phyloP scores from a whole-genome alignment of 805 yeast genomes.

The Lachancea kluyveri region DNA sequence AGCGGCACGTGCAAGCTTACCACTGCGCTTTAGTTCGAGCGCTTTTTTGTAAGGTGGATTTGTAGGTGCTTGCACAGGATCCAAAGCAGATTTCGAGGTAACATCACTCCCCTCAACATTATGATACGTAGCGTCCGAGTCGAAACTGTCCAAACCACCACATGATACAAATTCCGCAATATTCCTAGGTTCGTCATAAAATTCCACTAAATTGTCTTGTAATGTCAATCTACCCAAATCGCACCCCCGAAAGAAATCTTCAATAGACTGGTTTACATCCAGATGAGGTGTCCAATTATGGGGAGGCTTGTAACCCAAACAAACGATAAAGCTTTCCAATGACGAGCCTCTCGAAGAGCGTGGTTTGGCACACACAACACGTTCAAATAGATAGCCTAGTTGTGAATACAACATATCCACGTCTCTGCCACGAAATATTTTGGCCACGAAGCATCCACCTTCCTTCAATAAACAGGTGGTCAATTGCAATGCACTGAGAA shows the following conservation, averaged over 20 bases:
- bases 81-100: slow-evolving; percentile 45
- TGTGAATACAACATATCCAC: slow-evolving; percentile 93
- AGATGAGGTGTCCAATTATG: slow-evolving; percentile 74
- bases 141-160: slow-evolving; percentile 83
- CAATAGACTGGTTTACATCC: slow-evolving; percentile 56
- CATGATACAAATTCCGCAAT: slow-evolving; percentile 94
- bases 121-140: slow-evolving; percentile 89
- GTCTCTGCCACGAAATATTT: slow-evolving; percentile 93
- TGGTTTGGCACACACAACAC: slow-evolving; percentile 93
- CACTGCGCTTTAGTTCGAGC: slow-evolving; percentile 75
- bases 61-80: slow-evolving; percentile 93
- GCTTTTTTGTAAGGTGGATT: slow-evolving; percentile 97
- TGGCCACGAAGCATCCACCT: slow-evolving; percentile 93
- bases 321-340: slow-evolving; percentile 88
- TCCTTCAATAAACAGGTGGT: slow-evolving; percentile 84
- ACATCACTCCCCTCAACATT: slow-evolving; percentile 30
- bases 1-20: slow-evolving; percentile 40
- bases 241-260: slow-evolving; percentile 70
- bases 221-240: slow-evolving; percentile 42
- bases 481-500: slow-evolving; percentile 83
- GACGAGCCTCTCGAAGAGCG: slow-evolving; percentile 93
- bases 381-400: slow-evolving; percentile 75
- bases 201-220: slow-evolving; percentile 31
- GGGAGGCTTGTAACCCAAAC: slow-evolving; percentile 81
- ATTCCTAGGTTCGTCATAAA: slow-evolving; percentile 54